Percentiles rank a stretch among this genome's conserved stretches.
Conservation (phyloP, 1,284 basidiomycete species). For the Chondrostereum purpureum region DNA sequence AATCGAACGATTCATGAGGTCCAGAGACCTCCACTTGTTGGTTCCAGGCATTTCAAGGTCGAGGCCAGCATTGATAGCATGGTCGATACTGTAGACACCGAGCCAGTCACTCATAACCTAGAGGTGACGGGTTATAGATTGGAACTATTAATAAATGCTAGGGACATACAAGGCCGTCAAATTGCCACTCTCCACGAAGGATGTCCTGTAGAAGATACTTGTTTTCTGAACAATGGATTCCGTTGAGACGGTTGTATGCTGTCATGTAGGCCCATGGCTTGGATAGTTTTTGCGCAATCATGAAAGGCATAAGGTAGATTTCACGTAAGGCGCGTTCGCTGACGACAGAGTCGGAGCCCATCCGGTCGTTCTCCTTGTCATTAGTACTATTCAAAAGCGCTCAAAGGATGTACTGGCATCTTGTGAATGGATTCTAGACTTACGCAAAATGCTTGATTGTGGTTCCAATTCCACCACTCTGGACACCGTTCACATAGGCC, state of each 20-base stretch:
- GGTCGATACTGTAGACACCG: conserved; percentile 13
- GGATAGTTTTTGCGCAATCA: conserved; percentile 70
- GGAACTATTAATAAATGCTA: too few species aligned
- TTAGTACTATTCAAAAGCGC: conserved; percentile 39
- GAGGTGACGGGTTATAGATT: too few species aligned
- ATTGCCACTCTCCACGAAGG: conserved; percentile 73
- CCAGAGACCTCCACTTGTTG: conserved; percentile 18
- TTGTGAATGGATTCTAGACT: conserved; percentile 14
- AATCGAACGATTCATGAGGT: neutral
- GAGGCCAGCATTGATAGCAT: conserved; percentile 13
- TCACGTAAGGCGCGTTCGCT: conserved; percentile 70
- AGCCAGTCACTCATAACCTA: conserved; percentile 59
- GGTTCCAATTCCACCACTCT: conserved; percentile 61
- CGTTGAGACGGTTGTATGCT: conserved; percentile 68
- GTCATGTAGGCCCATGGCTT: conserved; percentile 72
- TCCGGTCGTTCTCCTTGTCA: conserved; percentile 65
- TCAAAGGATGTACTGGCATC: conserved; percentile 2
- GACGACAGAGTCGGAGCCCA: conserved; percentile 56
- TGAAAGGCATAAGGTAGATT: conserved; percentile 79
- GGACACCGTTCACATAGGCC: conserved; percentile 69
- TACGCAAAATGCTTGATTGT: conserved; percentile 71
- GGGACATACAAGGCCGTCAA: conserved; percentile 46
- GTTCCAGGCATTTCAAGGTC: conserved; percentile 15
- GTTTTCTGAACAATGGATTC: conserved; percentile 68
- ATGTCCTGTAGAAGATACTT: conserved; percentile 54